Conservation (phyloP, 108 stramenopile species). For the Nitzschia sp. region DNA sequence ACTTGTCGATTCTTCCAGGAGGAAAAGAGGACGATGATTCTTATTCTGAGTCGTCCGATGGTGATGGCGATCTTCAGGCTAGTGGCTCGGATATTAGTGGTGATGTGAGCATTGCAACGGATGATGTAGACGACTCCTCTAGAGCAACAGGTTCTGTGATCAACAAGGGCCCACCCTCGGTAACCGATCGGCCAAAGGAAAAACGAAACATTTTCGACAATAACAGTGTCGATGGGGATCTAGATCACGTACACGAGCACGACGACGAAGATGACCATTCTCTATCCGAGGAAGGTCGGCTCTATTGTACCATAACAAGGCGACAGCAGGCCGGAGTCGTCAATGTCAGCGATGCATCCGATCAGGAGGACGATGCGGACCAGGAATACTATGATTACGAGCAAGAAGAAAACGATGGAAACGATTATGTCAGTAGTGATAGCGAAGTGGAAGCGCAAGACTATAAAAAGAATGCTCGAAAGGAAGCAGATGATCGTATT, state of each 20-base stretch:
- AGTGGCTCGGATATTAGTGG: neutral
- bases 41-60: neutral
- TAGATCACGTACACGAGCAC: neutral
- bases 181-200: too few relatives aligned
- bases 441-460: neutral
- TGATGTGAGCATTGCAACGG: constrained; percentile 11
- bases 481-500: neutral
- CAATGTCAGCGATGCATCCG: constrained; percentile 1
- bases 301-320: too few relatives aligned
- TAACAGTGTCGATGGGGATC: neutral
- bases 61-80: neutral
- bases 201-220: too few relatives aligned
- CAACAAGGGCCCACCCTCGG: too few relatives aligned
- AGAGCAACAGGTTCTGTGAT: too few relatives aligned
- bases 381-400: neutral
- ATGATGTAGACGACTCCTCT: constrained; percentile 11
- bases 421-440: neutral
- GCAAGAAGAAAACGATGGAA: neutral
- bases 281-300: neutral
- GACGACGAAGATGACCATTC: neutral
- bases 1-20: neutral
- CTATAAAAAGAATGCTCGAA: neutral
- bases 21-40: neutral
- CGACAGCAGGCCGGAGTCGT: neutral
- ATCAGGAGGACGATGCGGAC: neutral